phyloP scores from a whole-genome alignment of 805 yeast species.

The Zygotorulaspora florentina region DNA sequence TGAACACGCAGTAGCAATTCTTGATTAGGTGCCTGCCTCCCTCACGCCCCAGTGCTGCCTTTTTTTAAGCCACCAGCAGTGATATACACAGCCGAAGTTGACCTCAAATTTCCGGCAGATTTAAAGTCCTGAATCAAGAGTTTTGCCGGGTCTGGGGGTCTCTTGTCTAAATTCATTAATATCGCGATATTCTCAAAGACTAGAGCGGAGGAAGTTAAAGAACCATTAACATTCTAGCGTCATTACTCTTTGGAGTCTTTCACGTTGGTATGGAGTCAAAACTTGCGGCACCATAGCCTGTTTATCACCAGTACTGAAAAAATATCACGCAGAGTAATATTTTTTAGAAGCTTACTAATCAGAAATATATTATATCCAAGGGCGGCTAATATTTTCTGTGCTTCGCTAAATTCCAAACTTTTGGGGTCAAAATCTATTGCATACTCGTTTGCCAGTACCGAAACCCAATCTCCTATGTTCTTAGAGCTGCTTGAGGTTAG shows the following conservation, averaged over 20 bases:
- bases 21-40: too few species aligned
- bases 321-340: slow-evolving; percentile 1
- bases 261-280: slow-evolving; percentile 3
- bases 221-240: slow-evolving; percentile 5
- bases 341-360: slow-evolving; percentile 2
- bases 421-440: not conserved
- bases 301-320: slow-evolving; percentile 1
- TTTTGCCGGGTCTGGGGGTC: too few species aligned
- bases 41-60: too few species aligned
- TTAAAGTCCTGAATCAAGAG: too few species aligned
- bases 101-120: too few species aligned
- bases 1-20: too few species aligned
- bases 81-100: too few species aligned
- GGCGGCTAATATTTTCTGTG: slow-evolving; percentile 1
- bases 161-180: too few species aligned
- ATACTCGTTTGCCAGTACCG: slow-evolving; percentile 1
- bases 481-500: slow-evolving; percentile 2
- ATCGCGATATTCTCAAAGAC: too few species aligned
- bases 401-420: not conserved
- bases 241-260: slow-evolving; percentile 3
- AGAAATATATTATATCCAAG: slow-evolving; percentile 9
- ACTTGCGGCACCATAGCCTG: not conserved
- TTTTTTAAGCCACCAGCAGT: too few species aligned
- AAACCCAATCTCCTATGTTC: slow-evolving; percentile 6
- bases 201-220: too few species aligned